Conservation (phyloP, 2,329 filamentous ascomycete species). For the Pseudogymnoascus sp. region DNA sequence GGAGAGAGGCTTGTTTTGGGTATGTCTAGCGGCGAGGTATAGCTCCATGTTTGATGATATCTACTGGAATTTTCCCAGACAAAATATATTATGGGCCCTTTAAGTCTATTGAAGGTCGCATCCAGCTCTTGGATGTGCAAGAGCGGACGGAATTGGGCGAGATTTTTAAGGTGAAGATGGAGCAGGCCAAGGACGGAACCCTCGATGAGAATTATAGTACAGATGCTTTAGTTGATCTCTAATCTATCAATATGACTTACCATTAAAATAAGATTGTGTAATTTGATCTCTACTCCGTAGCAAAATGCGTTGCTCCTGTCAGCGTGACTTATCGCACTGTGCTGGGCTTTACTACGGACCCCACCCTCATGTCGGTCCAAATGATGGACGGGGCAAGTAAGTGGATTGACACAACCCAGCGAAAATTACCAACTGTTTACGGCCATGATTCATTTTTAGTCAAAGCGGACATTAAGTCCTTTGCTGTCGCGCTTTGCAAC, state of each 20-base stretch:
- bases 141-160: not conserved
- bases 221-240: not conserved
- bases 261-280: not conserved
- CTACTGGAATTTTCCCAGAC: conserved; percentile 11
- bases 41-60: conserved; percentile 17
- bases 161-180: not conserved
- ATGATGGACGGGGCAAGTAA: too few species aligned
- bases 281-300: too few species aligned
- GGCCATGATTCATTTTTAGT: too few species aligned
- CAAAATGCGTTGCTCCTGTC: too few species aligned
- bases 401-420: too few species aligned
- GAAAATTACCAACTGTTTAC: too few species aligned
- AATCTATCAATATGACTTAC: not conserved
- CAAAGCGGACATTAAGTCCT: too few species aligned
- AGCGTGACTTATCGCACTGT: too few species aligned
- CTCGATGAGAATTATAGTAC: not conserved
- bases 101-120: not conserved
- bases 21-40: conserved; percentile 15
- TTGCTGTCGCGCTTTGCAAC: too few species aligned
- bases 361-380: too few species aligned
- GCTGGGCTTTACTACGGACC: too few species aligned
- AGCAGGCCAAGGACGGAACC: not conserved
- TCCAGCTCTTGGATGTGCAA: not conserved
- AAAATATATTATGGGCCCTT: not conserved
- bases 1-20: conserved; percentile 17